Conservation (phyloP, 2,329 filamentous ascomycete species). For the Botrytis fragariae region DNA sequence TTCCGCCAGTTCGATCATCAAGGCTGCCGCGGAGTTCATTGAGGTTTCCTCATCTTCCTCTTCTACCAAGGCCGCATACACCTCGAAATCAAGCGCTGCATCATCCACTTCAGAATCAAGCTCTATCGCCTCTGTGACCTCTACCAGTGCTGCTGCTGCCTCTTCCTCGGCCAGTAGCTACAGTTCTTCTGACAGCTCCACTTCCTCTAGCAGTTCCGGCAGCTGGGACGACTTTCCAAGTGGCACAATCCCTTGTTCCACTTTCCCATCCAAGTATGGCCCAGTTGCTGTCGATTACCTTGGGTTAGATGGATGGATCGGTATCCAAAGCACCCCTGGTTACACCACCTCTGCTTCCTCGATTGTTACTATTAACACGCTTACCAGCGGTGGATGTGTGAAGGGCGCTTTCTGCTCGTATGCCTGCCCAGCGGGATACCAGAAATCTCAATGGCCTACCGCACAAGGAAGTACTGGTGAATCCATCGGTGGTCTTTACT, state of each 20-base stretch:
- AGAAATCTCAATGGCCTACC: slow-evolving; percentile 86
- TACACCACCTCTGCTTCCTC: slow-evolving; percentile 48
- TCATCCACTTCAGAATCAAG: slow-evolving; percentile 33
- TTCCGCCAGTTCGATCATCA: slow-evolving; percentile 20
- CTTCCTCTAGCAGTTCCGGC: slow-evolving; percentile 43
- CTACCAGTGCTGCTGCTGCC: slow-evolving; percentile 24
- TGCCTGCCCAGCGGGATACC: slow-evolving; percentile 84
- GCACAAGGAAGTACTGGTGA: slow-evolving; percentile 76
- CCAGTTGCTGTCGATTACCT: slow-evolving; percentile 69
- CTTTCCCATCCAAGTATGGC: slow-evolving; percentile 80
- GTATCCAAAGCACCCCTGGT: slow-evolving; percentile 65
- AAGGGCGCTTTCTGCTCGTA: slow-evolving; percentile 81
- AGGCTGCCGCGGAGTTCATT: not conserved
- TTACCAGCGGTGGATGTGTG: slow-evolving; percentile 59
- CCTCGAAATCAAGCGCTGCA: slow-evolving; percentile 29
- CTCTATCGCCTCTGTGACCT: slow-evolving; percentile 23
- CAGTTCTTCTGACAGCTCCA: slow-evolving; percentile 20
- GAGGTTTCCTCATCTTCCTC: slow-evolving; percentile 2
- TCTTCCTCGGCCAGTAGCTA: slow-evolving; percentile 22
- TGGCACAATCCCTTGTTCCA: slow-evolving; percentile 65
- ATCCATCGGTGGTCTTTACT: slow-evolving; percentile 85
- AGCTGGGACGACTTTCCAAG: slow-evolving; percentile 70
- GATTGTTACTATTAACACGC: slow-evolving; percentile 66
- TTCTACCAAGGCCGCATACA: slow-evolving; percentile 31
- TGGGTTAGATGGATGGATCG: slow-evolving; percentile 70